Percentiles rank a stretch among this genome's conserved stretches.
phyloP scores from a whole-genome alignment of 352 stramenopile genomes.

The Globisporangium apiculatum region DNA sequence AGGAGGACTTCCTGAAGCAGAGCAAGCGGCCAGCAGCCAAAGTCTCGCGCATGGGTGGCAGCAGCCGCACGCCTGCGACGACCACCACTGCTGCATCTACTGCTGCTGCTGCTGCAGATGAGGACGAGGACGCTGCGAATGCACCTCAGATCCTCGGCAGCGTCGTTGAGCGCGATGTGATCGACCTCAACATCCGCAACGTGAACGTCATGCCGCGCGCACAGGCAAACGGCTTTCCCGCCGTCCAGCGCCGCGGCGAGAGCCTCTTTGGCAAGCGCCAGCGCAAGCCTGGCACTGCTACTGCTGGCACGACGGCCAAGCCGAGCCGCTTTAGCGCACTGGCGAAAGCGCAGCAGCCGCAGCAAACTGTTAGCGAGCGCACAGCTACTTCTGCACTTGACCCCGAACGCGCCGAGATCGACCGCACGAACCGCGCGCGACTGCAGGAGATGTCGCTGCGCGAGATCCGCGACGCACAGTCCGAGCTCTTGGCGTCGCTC shows the following conservation, averaged over 20 bases:
- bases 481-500: slow-evolving; percentile 51
- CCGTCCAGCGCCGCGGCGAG: slow-evolving; percentile 37
- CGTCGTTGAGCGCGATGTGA: slow-evolving; percentile 61
- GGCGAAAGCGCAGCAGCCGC: slow-evolving; percentile 6
- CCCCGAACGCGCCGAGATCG: slow-evolving; percentile 41
- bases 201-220: slow-evolving; percentile 20
- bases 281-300: slow-evolving; percentile 4
- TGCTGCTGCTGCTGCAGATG: slow-evolving; percentile 1
- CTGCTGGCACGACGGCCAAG: slow-evolving; percentile 1
- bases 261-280: slow-evolving; percentile 67
- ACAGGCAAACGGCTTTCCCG: slow-evolving; percentile 55
- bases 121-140: slow-evolving; percentile 9
- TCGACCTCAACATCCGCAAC: slow-evolving; percentile 27
- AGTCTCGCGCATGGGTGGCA: slow-evolving; percentile 26
- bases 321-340: slow-evolving; percentile 20
- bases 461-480: slow-evolving; percentile 67
- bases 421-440: slow-evolving; percentile 44
- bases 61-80: not conserved
- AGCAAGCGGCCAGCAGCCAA: slow-evolving; percentile 53
- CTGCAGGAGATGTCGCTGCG: slow-evolving; percentile 54
- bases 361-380: too few relatives aligned
- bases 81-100: not conserved
- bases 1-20: slow-evolving; percentile 69
- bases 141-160: slow-evolving; percentile 37
- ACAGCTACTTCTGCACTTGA: slow-evolving; percentile 5